These are phyloP conservation scores for Insectozyma bohioensis DNA, from an alignment of 1,139 yeast species.

Conservation along the genomic window DNA sequence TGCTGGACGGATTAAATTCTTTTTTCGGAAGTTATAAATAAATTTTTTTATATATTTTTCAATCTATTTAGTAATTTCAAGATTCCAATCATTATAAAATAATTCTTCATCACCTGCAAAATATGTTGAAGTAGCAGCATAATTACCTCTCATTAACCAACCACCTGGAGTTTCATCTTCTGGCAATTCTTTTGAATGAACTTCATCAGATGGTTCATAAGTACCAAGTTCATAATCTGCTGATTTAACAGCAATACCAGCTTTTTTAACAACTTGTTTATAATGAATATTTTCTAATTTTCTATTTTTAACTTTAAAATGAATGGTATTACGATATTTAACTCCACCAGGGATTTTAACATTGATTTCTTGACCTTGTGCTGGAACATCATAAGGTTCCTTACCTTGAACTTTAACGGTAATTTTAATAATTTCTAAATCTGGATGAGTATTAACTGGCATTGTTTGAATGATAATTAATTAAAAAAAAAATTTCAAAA, in stretches of 20 bases:
- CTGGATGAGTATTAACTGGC: slow-evolving; percentile 21
- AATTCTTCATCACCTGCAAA: slow-evolving; percentile 32
- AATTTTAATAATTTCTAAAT: slow-evolving; percentile 35
- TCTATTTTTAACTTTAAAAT: slow-evolving; percentile 33
- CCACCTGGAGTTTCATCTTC: slow-evolving; percentile 45
- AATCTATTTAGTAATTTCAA: slow-evolving; percentile 10
- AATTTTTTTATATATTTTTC: too few relatives aligned
- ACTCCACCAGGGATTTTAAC: slow-evolving; percentile 42
- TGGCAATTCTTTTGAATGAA: slow-evolving; percentile 29
- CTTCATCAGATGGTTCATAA: slow-evolving; percentile 31
- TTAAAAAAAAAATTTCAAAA: neutral
- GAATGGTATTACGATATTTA: slow-evolving; percentile 33
- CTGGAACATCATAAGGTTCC: slow-evolving; percentile 27
- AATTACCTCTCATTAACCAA: slow-evolving; percentile 38
- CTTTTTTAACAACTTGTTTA: slow-evolving; percentile 40
- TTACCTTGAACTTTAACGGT: slow-evolving; percentile 32
- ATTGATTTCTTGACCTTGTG: slow-evolving; percentile 30
- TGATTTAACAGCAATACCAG: slow-evolving; percentile 35
- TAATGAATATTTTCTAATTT: slow-evolving; percentile 34
- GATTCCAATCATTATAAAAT: slow-evolving; percentile 33
- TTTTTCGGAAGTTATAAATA: too few relatives aligned
- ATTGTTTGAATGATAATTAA: slow-evolving; percentile 2
- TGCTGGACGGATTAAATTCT: too few relatives aligned
- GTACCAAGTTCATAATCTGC: slow-evolving; percentile 34
- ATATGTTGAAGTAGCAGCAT: slow-evolving; percentile 36